These are phyloP conservation scores for Caulochytrium protostelioides DNA, from an alignment of 371 early-diverging fungal genomes.

Conservation along the genomic window DNA sequence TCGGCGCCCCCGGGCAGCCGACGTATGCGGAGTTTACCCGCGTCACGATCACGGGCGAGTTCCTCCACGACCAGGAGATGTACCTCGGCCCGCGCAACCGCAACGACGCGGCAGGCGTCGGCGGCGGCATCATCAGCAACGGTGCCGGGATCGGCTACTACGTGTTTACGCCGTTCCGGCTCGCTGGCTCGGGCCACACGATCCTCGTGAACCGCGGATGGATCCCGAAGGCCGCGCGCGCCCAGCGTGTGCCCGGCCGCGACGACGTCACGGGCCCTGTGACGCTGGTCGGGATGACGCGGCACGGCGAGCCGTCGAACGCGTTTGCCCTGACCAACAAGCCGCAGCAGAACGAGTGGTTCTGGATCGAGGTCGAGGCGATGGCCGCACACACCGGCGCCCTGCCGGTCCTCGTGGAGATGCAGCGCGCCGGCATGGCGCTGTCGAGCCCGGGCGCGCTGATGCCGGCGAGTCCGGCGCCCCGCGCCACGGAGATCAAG, in stretches of 20 bases:
- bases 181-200: slow-evolving; percentile 29
- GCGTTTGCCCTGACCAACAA: slow-evolving; percentile 20
- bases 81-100: slow-evolving; percentile 53
- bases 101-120: neutral
- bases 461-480: too few relatives aligned
- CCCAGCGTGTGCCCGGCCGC: slow-evolving; percentile 23
- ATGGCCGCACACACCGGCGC: slow-evolving; percentile 44
- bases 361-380: slow-evolving; percentile 46
- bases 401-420: slow-evolving; percentile 50
- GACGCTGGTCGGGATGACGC: slow-evolving; percentile 36
- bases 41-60: slow-evolving; percentile 41
- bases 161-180: slow-evolving; percentile 60
- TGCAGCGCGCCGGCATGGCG: slow-evolving; percentile 36
- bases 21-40: slow-evolving; percentile 40
- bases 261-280: slow-evolving; percentile 19
- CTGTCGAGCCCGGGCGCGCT: too few relatives aligned
- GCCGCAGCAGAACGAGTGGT: slow-evolving; percentile 51
- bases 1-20: neutral
- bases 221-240: slow-evolving; percentile 49
- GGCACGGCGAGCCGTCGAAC: slow-evolving; percentile 26
- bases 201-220: slow-evolving; percentile 71
- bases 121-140: slow-evolving; percentile 2
- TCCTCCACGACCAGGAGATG: slow-evolving; percentile 50
- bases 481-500: too few relatives aligned
- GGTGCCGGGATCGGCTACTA: slow-evolving; percentile 58